Evolutionary conservation across 257 asterid species (phyloP).

Genomic region (Henckelia pumila): DNA sequence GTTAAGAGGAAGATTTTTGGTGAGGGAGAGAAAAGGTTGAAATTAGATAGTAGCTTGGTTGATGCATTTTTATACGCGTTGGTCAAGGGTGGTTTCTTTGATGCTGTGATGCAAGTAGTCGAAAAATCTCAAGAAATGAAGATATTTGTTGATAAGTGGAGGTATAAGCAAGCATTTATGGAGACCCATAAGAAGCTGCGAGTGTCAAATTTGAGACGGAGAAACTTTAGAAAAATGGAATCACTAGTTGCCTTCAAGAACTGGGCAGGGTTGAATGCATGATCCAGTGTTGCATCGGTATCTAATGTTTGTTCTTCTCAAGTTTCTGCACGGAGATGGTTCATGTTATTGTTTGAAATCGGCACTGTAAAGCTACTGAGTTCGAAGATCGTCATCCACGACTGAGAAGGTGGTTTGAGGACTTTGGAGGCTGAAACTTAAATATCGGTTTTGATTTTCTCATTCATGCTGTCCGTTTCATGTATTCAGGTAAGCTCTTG

Average conservation of each 20-base stretch:
- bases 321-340: constrained; percentile 4
- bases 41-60: constrained; percentile 54
- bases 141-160: constrained; percentile 90
- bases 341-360: not conserved
- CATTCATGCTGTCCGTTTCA: too few species aligned
- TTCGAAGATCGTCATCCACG: too few species aligned
- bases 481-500: too few species aligned
- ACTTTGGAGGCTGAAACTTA: too few species aligned
- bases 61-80: constrained; percentile 82
- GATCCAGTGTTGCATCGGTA: constrained; percentile 24
- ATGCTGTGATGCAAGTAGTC: constrained; percentile 94
- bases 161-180: constrained; percentile 98
- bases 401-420: too few species aligned
- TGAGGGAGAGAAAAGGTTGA: constrained; percentile 51
- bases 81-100: constrained; percentile 96
- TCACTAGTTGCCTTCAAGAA: constrained; percentile 83
- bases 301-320: constrained; percentile 14
- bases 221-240: constrained; percentile 67
- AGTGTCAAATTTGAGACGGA: constrained; percentile 66
- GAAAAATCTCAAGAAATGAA: constrained; percentile 70
- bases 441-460: too few species aligned
- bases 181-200: constrained; percentile 89
- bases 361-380: not conserved
- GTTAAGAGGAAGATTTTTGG: constrained; percentile 59
- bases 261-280: constrained; percentile 89